phyloP scores from a whole-genome alignment of 1,284 basidiomycete genomes.

The Apiotrichum laibachii region DNA sequence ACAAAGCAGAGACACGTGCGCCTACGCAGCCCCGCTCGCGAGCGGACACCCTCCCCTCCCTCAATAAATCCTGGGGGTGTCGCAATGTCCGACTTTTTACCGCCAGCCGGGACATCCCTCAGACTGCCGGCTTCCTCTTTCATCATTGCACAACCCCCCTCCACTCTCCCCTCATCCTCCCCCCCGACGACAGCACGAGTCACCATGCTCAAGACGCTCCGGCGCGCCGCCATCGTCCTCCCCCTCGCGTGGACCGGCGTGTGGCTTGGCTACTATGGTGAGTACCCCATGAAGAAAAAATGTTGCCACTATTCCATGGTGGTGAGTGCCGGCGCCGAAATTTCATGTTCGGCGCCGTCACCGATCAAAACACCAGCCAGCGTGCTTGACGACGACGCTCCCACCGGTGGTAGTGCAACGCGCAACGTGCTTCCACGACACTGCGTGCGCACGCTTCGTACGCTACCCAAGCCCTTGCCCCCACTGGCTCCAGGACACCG shows the following conservation, averaged over 20 bases:
- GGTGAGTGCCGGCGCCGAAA: neutral
- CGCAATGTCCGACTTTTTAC: too few species aligned
- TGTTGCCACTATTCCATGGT: neutral
- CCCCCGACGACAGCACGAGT: neutral
- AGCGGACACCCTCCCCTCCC: too few species aligned
- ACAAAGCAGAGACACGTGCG: too few species aligned
- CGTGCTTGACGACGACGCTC: too few species aligned
- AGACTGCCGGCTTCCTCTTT: too few species aligned
- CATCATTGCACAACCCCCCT: too few species aligned
- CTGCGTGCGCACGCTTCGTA: too few species aligned
- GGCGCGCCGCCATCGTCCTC: constrained; percentile 36
- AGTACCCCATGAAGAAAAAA: constrained; percentile 4
- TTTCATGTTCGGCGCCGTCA: neutral
- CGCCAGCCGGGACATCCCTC: too few species aligned
- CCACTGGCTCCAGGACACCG: neutral
- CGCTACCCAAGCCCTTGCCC: neutral
- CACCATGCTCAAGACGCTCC: constrained; percentile 23
- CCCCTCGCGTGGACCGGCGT: constrained; percentile 45
- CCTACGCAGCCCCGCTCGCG: too few species aligned
- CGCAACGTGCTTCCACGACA: neutral
- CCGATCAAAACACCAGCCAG: too few species aligned
- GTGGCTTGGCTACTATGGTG: constrained; percentile 49
- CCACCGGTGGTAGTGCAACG: neutral
- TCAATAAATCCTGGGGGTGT: too few species aligned
- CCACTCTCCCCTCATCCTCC: too few species aligned